A percentile compares a stretch with the other conserved stretches of the same genome.
Conservation (phyloP, 495 filamentous ascomycete species). For the Aspergillus kassunensis region DNA sequence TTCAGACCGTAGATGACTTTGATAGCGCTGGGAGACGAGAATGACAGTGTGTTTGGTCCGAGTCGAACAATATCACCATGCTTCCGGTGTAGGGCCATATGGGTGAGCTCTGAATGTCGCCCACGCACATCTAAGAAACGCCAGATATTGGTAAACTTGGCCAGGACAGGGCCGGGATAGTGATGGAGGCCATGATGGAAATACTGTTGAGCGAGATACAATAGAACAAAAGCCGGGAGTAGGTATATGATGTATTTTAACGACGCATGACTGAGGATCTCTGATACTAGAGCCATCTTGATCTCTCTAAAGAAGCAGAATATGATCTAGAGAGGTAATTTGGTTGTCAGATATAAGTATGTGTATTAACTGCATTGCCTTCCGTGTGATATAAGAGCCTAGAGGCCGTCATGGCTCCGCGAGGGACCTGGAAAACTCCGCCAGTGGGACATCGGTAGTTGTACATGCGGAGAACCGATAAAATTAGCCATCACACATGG, state of each 20-base stretch:
- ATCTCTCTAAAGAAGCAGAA: background rate
- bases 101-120: slow-evolving; percentile 59
- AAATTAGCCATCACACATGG: background rate
- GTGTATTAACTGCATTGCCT: too few relatives aligned
- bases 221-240: background rate
- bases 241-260: slow-evolving; percentile 4
- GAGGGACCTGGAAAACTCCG: background rate
- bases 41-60: slow-evolving; percentile 60
- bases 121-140: slow-evolving; percentile 62
- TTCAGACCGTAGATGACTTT: slow-evolving; percentile 77
- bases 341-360: too few relatives aligned
- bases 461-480: background rate
- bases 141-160: slow-evolving; percentile 65
- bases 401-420: background rate
- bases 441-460: slow-evolving; percentile 7
- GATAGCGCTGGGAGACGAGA: slow-evolving; percentile 62
- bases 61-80: slow-evolving; percentile 69
- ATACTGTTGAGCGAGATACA: background rate
- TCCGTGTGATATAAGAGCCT: background rate
- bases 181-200: slow-evolving; percentile 6
- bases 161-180: slow-evolving; percentile 60
- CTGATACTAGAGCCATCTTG: slow-evolving; percentile 6
- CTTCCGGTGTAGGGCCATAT: slow-evolving; percentile 62
- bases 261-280: background rate
- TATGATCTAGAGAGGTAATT: too few relatives aligned